Conservation (phyloP, 225 moss, liverwort and hornwort species). For the Rhytidiadelphus loreus region DNA sequence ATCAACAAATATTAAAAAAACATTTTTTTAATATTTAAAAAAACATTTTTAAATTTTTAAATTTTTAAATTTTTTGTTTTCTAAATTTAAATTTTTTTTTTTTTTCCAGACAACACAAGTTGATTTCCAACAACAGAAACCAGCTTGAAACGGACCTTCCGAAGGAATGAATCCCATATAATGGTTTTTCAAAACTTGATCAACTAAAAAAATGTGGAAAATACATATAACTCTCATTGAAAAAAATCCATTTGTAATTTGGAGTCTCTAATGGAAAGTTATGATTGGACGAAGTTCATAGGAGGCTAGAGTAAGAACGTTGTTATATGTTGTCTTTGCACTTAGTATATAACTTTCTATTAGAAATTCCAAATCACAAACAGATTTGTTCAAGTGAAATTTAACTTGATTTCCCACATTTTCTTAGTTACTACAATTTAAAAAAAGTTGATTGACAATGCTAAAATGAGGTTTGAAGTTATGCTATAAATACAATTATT, state of each 20-base stretch:
- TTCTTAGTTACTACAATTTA: too few species aligned
- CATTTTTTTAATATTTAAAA: too few species aligned
- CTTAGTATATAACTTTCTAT: not conserved
- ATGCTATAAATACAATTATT: rapidly evolving
- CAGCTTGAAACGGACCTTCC: too few species aligned
- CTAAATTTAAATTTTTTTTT: too few species aligned
- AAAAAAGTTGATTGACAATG: too few species aligned
- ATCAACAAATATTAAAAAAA: too few species aligned
- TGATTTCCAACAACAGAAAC: too few species aligned
- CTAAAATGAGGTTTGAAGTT: not conserved
- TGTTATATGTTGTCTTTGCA: not conserved
- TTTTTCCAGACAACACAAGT: too few species aligned
- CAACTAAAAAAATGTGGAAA: rapidly evolving
- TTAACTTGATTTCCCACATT: too few species aligned
- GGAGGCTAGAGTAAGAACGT: not conserved
- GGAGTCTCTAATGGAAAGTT: not conserved
- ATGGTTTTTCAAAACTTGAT: not conserved
- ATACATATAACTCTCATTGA: rapidly evolving
- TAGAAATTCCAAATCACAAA: not conserved
- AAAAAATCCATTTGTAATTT: rapidly evolving
- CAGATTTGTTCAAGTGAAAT: rapidly evolving
- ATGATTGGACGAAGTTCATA: not conserved
- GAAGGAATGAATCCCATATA: too few species aligned
- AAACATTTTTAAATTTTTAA: too few species aligned
- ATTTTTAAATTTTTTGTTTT: too few species aligned